Base-by-base conservation (phyloP, 495 filamentous ascomycete species). In the Penicillium pancosmium region DNA sequence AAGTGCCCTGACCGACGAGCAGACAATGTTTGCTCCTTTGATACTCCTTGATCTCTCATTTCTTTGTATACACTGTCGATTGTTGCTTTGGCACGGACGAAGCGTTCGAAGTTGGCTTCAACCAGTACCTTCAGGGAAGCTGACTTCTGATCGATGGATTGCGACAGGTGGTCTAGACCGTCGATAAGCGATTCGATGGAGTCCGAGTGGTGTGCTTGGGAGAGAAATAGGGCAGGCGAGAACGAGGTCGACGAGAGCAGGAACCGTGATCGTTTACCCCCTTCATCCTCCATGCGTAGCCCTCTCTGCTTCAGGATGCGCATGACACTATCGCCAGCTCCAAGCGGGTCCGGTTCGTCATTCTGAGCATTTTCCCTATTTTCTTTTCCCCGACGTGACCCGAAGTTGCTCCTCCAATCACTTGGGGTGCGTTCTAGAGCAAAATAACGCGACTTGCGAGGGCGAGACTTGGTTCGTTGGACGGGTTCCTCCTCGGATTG, bases 11-110 rank as follows among this genome's bases (percentile, higher is more conserved):
- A 86, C 64, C 84, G 80, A 66, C 89, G 86, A 54, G 88, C 85
- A 50, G 74, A 71, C 27, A 84, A 73, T 19, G 71, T 62, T 11
- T 78, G 62, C n/a, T 82, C 80, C n/a, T 83, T 80, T 34, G 89
- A 85, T 7, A 75, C 81, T 4, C 91, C 91, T 64, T 91, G 88
- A 53, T 90, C 91, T 52, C 92, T 91, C 94, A 98, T 98, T 73
- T 98, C 95, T 36, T 84, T 92, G 73, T 98, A 98, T 38, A 98
- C 94, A 77, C 92, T 92, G 74, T 98, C 94, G 60, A 98, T 98
- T 7, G 92, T 97, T 4, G 91, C 89, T 70, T 98, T 98, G 7
- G 95, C 94, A 11, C 89, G 86, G 34, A 98, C 93, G 73, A 98
- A 98, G 34, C 92, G 88, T 74, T 98, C 95, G 66, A 98, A 98